Base-by-base conservation (phyloP, 371 early-diverging fungal genomes). In the Apophysomyces elegans region DNA sequence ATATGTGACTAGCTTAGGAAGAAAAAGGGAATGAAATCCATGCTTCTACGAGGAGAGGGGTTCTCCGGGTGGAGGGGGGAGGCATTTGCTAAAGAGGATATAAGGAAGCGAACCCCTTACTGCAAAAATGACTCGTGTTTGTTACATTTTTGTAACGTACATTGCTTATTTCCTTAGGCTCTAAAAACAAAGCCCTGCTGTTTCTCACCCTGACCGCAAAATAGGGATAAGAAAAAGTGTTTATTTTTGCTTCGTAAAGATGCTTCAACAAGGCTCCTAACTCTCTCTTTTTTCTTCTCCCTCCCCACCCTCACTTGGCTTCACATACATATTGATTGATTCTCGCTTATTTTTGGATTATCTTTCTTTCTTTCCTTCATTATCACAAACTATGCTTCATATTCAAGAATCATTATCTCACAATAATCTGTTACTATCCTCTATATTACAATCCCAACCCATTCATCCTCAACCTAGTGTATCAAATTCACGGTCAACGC, bases 401-500 rank as follows among this genome's bases (percentile, higher is more conserved):
- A 57, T 73, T 13, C 76, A 76, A 70, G 76, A 76, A 37, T 63
- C 70, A 9, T 47, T 72, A 43, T 26, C 61, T 14, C 71, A 70
- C 37, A 70, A 46, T 59, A 61, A 70, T 13, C 39, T 73, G 38
- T 35, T 76, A 9, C 66, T 70, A 36, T 61, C 67, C 9, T 67
- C 67, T 7, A 37, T 63, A 18, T 63, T 72, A 5, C 59, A 62
- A 11, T 46, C 68, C 12, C 54, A 66, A 16, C 50, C 73, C 11
- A 63, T 73, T 7, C 66, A 74, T 38, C 74, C 72, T 8, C 73
- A 73, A 64, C 81, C 78, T 5, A 69, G 74, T 18, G 61, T 70
- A 37, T 74, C 73, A 36, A 68, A 54, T 11, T 71, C 77, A 7
- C 47, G 81, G 59, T 72, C 79, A 26, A 75, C 68, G 11, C 74